phyloP scores from a whole-genome alignment of 805 yeast species.

The Candida tammaniensis region DNA sequence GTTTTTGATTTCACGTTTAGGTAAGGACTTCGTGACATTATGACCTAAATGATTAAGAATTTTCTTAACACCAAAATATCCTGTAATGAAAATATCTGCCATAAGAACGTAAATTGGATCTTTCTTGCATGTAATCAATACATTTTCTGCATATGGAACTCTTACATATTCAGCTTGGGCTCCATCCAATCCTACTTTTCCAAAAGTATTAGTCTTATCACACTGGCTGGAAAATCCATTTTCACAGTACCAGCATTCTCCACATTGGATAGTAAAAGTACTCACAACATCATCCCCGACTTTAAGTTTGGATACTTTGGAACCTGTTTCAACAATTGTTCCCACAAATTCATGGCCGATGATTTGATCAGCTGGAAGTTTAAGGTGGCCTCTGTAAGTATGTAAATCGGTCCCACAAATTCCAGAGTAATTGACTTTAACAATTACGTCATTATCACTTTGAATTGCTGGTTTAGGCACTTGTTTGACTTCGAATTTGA shows the following conservation, averaged over 20 bases:
- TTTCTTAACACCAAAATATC: constrained; percentile 56
- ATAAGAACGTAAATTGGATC: constrained; percentile 50
- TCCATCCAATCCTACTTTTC: constrained; percentile 55
- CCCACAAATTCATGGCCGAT: constrained; percentile 57
- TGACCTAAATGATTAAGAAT: constrained; percentile 40
- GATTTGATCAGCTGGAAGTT: constrained; percentile 23
- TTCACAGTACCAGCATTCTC: constrained; percentile 56
- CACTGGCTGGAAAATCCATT: constrained; percentile 57
- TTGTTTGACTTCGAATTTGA: constrained; percentile 35
- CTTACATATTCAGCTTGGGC: constrained; percentile 63
- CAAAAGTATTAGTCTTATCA: constrained; percentile 53
- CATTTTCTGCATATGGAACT: constrained; percentile 55
- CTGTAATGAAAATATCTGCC: constrained; percentile 67
- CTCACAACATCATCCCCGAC: constrained; percentile 48
- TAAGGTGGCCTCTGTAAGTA: constrained; percentile 50
- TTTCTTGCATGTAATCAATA: constrained; percentile 48
- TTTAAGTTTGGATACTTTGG: constrained; percentile 26
- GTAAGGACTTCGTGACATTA: constrained; percentile 21
- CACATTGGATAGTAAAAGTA: constrained; percentile 57
- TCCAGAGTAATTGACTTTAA: constrained; percentile 47
- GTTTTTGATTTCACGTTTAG: constrained; percentile 6
- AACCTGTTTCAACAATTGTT: constrained; percentile 39
- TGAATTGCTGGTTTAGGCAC: constrained; percentile 39
- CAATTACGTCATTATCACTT: constrained; percentile 41
- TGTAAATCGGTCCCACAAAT: constrained; percentile 58